These are phyloP conservation scores for Penicillium griseofulvum DNA, from an alignment of 2,329 filamentous ascomycete genomes.

Conservation along the genomic window DNA sequence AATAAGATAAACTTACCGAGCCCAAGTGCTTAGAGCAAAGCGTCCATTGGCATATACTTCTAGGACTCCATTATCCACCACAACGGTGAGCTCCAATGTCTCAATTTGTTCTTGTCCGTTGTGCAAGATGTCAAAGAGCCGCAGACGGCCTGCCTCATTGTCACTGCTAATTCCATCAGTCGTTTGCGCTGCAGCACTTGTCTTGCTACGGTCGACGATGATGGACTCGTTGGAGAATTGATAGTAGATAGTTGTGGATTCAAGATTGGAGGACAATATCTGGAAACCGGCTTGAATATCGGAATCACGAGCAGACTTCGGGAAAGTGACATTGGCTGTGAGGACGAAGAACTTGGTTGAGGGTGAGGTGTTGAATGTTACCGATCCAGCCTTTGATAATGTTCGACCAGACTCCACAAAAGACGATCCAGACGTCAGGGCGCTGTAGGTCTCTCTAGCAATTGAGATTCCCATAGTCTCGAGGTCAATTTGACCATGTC, in stretches of 20 bases:
- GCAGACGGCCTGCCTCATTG: slow-evolving; percentile 12
- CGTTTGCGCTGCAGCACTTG: slow-evolving; percentile 14
- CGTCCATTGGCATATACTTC: slow-evolving; percentile 23
- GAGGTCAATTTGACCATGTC: slow-evolving; percentile 2
- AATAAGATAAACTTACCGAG: slow-evolving; percentile 9
- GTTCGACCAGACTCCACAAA: slow-evolving; percentile 4
- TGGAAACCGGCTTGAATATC: slow-evolving; percentile 13
- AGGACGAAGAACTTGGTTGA: slow-evolving; percentile 5
- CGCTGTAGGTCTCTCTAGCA: slow-evolving; percentile 15
- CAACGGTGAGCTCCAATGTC: slow-evolving; percentile 18
- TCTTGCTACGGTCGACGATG: slow-evolving; percentile 17
- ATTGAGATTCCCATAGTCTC: slow-evolving; percentile 19
- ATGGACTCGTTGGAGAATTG: slow-evolving; percentile 24
- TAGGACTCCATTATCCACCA: slow-evolving; percentile 18
- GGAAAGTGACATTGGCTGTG: slow-evolving; percentile 1
- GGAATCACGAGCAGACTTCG: background rate
- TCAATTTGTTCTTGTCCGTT: slow-evolving; percentile 10
- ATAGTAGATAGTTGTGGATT: slow-evolving; percentile 19
- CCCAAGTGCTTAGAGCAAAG: slow-evolving; percentile 20
- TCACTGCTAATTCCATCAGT: slow-evolving; percentile 11
- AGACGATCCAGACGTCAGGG: background rate
- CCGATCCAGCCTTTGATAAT: background rate
- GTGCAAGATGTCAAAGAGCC: slow-evolving; percentile 14
- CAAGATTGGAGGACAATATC: slow-evolving; percentile 13
- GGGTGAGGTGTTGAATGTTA: background rate